A percentile compares a stretch with the other conserved stretches of the same genome.
Conservation (phyloP, 768 basidiomycete genomes). For the Lactarius vividus region DNA sequence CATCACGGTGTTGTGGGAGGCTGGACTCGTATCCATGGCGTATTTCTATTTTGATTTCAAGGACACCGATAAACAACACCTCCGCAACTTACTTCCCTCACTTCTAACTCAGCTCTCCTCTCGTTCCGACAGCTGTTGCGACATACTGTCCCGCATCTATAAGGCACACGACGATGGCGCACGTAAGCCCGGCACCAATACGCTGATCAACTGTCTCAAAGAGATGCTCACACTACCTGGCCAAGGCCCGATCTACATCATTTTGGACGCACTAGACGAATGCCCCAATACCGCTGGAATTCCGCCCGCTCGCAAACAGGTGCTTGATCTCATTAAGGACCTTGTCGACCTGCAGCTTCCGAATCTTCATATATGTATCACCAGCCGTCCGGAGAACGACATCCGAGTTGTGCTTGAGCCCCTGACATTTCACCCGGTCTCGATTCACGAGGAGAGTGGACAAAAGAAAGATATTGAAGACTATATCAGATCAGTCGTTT, state of each 20-base stretch:
- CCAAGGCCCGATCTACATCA: neutral
- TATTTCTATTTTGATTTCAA: neutral
- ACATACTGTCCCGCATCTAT: neutral
- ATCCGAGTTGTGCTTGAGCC: neutral
- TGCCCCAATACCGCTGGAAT: neutral
- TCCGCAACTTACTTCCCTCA: neutral
- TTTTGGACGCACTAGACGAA: conserved; percentile 3
- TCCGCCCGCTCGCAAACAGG: neutral
- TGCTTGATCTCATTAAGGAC: neutral
- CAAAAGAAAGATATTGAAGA: neutral
- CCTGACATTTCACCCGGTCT: neutral
- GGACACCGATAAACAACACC: neutral
- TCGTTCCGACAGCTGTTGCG: neutral
- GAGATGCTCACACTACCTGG: neutral
- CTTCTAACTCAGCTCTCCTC: neutral
- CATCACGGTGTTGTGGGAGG: neutral
- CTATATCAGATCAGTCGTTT: neutral
- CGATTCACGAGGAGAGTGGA: neutral
- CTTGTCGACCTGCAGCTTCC: neutral
- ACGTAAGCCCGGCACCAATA: neutral
- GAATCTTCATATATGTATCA: neutral
- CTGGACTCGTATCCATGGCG: neutral
- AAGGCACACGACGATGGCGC: neutral
- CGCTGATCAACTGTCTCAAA: neutral
- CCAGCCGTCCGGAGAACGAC: neutral